Conservation (phyloP, 208 protist genomes). For the Cochliopodium minus region DNA sequence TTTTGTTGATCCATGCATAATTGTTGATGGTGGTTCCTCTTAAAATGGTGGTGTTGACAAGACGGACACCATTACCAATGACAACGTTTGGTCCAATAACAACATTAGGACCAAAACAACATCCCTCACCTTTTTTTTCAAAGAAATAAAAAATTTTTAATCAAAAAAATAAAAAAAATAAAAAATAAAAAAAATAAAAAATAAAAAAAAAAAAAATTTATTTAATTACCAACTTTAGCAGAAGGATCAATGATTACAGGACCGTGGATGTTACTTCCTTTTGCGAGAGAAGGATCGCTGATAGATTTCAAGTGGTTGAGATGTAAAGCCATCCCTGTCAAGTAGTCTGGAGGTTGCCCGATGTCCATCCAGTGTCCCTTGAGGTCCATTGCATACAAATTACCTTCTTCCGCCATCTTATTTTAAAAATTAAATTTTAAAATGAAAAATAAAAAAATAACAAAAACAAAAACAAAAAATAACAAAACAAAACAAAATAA, state of each 20-base stretch:
- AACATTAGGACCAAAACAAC: conserved; percentile 77
- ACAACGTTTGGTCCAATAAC: conserved; percentile 72
- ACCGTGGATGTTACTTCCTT: conserved; percentile 48
- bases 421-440: too few relatives aligned
- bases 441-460: too few relatives aligned
- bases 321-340: conserved; percentile 60
- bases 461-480: too few relatives aligned
- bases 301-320: too few relatives aligned
- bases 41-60: conserved; percentile 60
- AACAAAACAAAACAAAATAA: too few relatives aligned
- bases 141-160: too few relatives aligned
- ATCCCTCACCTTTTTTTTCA: too few relatives aligned
- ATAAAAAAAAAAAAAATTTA: too few relatives aligned
- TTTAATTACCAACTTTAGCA: conserved; percentile 69
- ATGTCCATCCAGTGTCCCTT: conserved; percentile 93
- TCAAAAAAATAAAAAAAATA: too few relatives aligned
- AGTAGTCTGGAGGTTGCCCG: conserved; percentile 79
- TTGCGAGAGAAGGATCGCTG: too few relatives aligned
- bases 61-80: conserved; percentile 60
- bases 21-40: conserved; percentile 49
- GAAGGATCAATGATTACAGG: conserved; percentile 57
- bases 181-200: too few relatives aligned
- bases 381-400: conserved; percentile 81
- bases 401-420: conserved; percentile 59
- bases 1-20: conserved; percentile 52